Evolutionary conservation across 2,329 filamentous ascomycete species (phyloP).

Genomic region (Monosporascus sp.): DNA sequence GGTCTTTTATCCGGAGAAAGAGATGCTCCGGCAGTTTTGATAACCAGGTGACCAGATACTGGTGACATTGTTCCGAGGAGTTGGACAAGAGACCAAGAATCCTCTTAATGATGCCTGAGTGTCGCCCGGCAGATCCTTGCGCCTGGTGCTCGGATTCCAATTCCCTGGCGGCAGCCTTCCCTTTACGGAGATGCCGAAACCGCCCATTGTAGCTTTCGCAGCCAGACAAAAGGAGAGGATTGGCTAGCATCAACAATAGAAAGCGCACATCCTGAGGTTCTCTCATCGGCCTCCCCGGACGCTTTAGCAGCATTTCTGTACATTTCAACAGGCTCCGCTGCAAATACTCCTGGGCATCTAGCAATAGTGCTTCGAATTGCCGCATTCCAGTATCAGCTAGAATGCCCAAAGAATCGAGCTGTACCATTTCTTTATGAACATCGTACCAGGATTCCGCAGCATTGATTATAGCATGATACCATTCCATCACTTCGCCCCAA

Average conservation of each 20-base stretch:
- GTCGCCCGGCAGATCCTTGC: constrained; percentile 45
- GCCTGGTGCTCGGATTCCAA: constrained; percentile 10
- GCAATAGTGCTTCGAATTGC: constrained; percentile 41
- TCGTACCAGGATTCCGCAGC: constrained; percentile 63
- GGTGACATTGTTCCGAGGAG: constrained; percentile 68
- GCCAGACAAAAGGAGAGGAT: constrained; percentile 63
- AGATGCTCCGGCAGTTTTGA: constrained; percentile 61
- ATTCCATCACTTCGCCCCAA: constrained; percentile 65
- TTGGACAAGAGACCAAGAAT: constrained; percentile 77
- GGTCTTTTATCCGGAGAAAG: constrained; percentile 69
- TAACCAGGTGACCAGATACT: constrained; percentile 73
- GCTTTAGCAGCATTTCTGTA: constrained; percentile 72
- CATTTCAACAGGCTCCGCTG: constrained; percentile 70
- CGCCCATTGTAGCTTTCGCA: constrained; percentile 36
- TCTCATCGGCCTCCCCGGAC: constrained; percentile 65
- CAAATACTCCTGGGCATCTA: constrained; percentile 60
- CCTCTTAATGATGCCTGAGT: constrained; percentile 81
- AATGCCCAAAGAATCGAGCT: constrained; percentile 24
- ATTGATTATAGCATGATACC: constrained; percentile 67
- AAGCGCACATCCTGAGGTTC: constrained; percentile 70
- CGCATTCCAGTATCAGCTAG: constrained; percentile 33
- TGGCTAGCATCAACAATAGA: constrained; percentile 70
- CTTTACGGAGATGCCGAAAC: constrained; percentile 27
- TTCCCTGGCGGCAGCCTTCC: constrained; percentile 7
- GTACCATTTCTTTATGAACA: constrained; percentile 50